A percentile compares a stretch with the other conserved stretches of the same genome.
These are phyloP conservation scores for Lasiodiplodia sp. DNA, from an alignment of 2,329 filamentous ascomycete genomes.

Conservation along the genomic window DNA sequence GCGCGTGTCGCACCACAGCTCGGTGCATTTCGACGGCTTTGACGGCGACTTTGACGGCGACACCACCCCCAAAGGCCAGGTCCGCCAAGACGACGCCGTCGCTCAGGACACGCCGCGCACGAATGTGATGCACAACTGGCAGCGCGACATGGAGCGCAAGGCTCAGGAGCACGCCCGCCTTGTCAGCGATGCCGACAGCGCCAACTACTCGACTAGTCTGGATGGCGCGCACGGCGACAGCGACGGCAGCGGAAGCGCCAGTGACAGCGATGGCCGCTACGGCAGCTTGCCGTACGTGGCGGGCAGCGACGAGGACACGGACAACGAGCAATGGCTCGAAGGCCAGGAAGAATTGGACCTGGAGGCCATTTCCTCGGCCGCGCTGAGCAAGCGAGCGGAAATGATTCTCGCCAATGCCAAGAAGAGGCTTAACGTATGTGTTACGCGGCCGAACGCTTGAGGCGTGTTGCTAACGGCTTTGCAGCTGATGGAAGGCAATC, in stretches of 20 bases:
- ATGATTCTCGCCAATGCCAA: slow-evolving; percentile 94
- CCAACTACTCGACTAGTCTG: slow-evolving; percentile 7
- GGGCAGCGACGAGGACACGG: slow-evolving; percentile 43
- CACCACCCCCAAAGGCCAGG: slow-evolving; percentile 24
- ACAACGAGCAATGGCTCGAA: slow-evolving; percentile 45
- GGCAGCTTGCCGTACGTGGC: slow-evolving; percentile 38
- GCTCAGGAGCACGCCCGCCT: slow-evolving; percentile 5
- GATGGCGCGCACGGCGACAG: slow-evolving; percentile 18
- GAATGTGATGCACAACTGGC: slow-evolving; percentile 28
- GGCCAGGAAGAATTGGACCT: slow-evolving; percentile 56
- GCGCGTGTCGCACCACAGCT: not conserved
- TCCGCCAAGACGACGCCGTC: not conserved
- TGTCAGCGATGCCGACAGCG: not conserved
- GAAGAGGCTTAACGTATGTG: slow-evolving; percentile 79
- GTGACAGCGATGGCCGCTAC: slow-evolving; percentile 40
- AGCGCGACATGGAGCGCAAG: slow-evolving; percentile 22
- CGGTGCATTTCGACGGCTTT: slow-evolving; percentile 15
- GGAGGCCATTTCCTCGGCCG: slow-evolving; percentile 73
- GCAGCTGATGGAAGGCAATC: slow-evolving; percentile 92
- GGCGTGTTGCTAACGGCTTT: slow-evolving; percentile 36
- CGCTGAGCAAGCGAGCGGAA: slow-evolving; percentile 83
- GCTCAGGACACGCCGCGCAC: slow-evolving; percentile 18
- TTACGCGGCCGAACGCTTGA: not conserved
- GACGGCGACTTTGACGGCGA: slow-evolving; percentile 28
- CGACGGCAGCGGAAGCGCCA: slow-evolving; percentile 34